A percentile compares a stretch with the other conserved stretches of the same genome.
These are phyloP conservation scores for Hypoxylon sp. DNA, from an alignment of 2,329 filamentous ascomycete species.

Conservation along the genomic window DNA sequence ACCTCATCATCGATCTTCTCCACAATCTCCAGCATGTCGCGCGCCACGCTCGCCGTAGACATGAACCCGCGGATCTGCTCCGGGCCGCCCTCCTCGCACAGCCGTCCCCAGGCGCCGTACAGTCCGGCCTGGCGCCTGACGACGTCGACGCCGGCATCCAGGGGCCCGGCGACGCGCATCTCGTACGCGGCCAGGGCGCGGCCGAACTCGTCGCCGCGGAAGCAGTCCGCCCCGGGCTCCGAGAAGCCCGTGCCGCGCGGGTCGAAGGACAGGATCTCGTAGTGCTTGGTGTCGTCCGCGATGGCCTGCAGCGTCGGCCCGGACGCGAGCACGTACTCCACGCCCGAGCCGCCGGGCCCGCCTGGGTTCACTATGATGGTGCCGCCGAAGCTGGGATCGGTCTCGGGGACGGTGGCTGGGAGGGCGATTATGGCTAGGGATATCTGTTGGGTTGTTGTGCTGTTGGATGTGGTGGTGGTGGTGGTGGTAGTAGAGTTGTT, in stretches of 20 bases:
- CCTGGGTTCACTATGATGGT: conserved; percentile 56
- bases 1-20: conserved; percentile 53
- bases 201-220: conserved; percentile 44
- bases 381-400: conserved; percentile 53
- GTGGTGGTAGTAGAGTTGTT: conserved; percentile 37
- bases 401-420: conserved; percentile 50
- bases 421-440: conserved; percentile 55
- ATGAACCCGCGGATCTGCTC: conserved; percentile 47
- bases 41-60: conserved; percentile 50
- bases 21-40: conserved; percentile 57
- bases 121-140: conserved; percentile 44
- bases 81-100: conserved; percentile 46
- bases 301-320: conserved; percentile 46
- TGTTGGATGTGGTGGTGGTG: conserved; percentile 45
- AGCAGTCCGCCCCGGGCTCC: conserved; percentile 52
- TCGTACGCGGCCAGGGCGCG: conserved; percentile 43
- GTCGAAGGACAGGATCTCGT: conserved; percentile 56
- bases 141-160: conserved; percentile 32
- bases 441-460: no score
- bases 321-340: conserved; percentile 39
- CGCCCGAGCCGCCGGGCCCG: conserved; percentile 55
- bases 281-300: conserved; percentile 45
- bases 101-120: conserved; percentile 39
- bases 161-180: conserved; percentile 43
- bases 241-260: conserved; percentile 53